Conservation (phyloP, 805 yeast species). For the Danielia reshetovae region DNA sequence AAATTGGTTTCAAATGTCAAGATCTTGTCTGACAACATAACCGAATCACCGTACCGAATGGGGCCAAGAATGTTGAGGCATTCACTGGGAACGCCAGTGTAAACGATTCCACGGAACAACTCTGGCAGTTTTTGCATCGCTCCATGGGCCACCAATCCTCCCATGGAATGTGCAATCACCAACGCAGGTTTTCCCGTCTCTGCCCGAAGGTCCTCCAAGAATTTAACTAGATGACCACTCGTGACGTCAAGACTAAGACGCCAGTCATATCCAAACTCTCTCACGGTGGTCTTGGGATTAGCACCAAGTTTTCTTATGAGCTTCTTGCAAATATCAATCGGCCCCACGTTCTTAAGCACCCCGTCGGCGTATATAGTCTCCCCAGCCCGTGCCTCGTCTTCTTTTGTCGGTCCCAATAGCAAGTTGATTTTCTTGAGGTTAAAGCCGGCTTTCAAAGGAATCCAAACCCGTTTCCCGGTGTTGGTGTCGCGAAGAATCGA, state of each 20-base stretch:
- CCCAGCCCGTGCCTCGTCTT: slow-evolving; percentile 60
- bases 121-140: slow-evolving; percentile 66
- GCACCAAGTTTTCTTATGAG: slow-evolving; percentile 49
- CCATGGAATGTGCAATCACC: slow-evolving; percentile 91
- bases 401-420: slow-evolving; percentile 64
- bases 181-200: slow-evolving; percentile 55
- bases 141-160: slow-evolving; percentile 82
- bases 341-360: slow-evolving; percentile 78
- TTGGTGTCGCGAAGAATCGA: slow-evolving; percentile 63
- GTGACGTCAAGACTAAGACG: slow-evolving; percentile 62
- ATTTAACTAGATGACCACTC: slow-evolving; percentile 48
- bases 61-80: slow-evolving; percentile 89
- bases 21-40: slow-evolving; percentile 67
- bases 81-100: slow-evolving; percentile 80
- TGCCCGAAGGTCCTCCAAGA: slow-evolving; percentile 43
- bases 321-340: slow-evolving; percentile 70
- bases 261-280: slow-evolving; percentile 94
- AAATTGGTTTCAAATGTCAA: slow-evolving; percentile 80
- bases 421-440: slow-evolving; percentile 67
- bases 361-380: slow-evolving; percentile 66
- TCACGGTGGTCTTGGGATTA: slow-evolving; percentile 58
- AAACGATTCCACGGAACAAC: slow-evolving; percentile 68
- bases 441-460: slow-evolving; percentile 82
- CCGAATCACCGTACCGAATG: slow-evolving; percentile 73
- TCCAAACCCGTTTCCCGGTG: slow-evolving; percentile 73